These are phyloP conservation scores for Monosporascus sp. DNA, from an alignment of 2,329 filamentous ascomycete species.

Conservation along the genomic window DNA sequence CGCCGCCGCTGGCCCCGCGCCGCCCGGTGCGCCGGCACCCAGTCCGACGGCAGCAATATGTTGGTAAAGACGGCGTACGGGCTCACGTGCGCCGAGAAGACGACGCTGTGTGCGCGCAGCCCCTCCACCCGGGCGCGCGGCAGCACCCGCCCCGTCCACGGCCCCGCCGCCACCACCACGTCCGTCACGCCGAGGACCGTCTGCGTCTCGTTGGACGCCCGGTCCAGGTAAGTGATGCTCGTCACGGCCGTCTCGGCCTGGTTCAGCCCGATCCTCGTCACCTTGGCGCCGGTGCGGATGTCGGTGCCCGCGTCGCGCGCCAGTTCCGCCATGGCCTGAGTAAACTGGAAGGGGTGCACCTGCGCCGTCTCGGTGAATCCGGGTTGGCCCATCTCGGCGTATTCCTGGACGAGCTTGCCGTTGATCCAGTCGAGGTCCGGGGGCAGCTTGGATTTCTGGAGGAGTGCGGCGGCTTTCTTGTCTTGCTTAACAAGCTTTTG, in stretches of 20 bases:
- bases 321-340: slow-evolving; percentile 72
- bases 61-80: slow-evolving; percentile 82
- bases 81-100: slow-evolving; percentile 59
- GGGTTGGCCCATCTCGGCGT: slow-evolving; percentile 71
- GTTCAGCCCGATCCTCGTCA: slow-evolving; percentile 56
- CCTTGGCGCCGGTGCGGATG: slow-evolving; percentile 60
- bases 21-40: slow-evolving; percentile 46
- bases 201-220: slow-evolving; percentile 29
- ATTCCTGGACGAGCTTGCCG: slow-evolving; percentile 57
- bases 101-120: slow-evolving; percentile 59
- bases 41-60: slow-evolving; percentile 66
- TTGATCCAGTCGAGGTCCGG: slow-evolving; percentile 81
- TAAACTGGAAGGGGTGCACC: slow-evolving; percentile 90
- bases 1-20: slow-evolving; percentile 43
- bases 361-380: slow-evolving; percentile 77
- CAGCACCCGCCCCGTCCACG: slow-evolving; percentile 57
- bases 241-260: slow-evolving; percentile 47
- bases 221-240: slow-evolving; percentile 55
- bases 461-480: slow-evolving; percentile 37
- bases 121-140: slow-evolving; percentile 53
- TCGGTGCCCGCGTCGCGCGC: slow-evolving; percentile 65
- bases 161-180: slow-evolving; percentile 51
- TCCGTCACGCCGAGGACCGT: slow-evolving; percentile 44
- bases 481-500: slow-evolving; percentile 58
- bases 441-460: slow-evolving; percentile 60